These are phyloP conservation scores for Artemisia tridentata DNA, from an alignment of 129 eudicot genomes.

Conservation along the genomic window DNA sequence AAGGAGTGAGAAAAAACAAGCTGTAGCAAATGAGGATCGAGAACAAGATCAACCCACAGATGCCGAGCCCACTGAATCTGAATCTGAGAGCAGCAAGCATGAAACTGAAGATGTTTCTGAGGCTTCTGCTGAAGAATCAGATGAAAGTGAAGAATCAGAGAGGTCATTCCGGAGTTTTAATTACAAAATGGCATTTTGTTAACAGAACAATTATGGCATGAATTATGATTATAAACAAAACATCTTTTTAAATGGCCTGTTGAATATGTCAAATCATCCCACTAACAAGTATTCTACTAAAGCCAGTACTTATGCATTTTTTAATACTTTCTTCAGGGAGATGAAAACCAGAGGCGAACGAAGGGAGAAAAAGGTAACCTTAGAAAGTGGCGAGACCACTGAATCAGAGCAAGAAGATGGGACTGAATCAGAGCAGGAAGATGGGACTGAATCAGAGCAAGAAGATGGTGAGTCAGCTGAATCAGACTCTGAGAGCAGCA, in stretches of 20 bases:
- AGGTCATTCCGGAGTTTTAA: slow-evolving; percentile 7
- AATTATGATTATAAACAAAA: slow-evolving; percentile 21
- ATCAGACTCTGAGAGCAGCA: slow-evolving; percentile 30
- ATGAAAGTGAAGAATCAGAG: slow-evolving; percentile 24
- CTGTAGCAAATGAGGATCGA: slow-evolving; percentile 18
- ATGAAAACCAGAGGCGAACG: not conserved
- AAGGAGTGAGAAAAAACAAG: slow-evolving; percentile 31
- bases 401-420: slow-evolving; percentile 2
- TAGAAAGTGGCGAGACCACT: not conserved
- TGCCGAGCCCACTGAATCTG: slow-evolving; percentile 36
- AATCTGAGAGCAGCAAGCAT: slow-evolving; percentile 29
- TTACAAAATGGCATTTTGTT: slow-evolving; percentile 10
- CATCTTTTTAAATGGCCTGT: slow-evolving; percentile 36
- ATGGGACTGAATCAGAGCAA: slow-evolving; percentile 26
- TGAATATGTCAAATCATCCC: slow-evolving; percentile 22
- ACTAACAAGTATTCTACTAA: not conserved
- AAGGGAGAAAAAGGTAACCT: slow-evolving; percentile 14
- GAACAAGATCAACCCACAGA: slow-evolving; percentile 26
- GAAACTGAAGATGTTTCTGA: slow-evolving; percentile 28
- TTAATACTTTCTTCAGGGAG: slow-evolving; percentile 9
- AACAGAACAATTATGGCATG: slow-evolving; percentile 29
- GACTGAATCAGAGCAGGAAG: slow-evolving; percentile 30
- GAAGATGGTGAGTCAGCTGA: slow-evolving; percentile 12
- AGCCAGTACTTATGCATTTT: not conserved
- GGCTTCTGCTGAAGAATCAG: slow-evolving; percentile 24